These are phyloP conservation scores for Cercospora zeina DNA, from an alignment of 2,329 filamentous ascomycete genomes.

Conservation along the genomic window DNA sequence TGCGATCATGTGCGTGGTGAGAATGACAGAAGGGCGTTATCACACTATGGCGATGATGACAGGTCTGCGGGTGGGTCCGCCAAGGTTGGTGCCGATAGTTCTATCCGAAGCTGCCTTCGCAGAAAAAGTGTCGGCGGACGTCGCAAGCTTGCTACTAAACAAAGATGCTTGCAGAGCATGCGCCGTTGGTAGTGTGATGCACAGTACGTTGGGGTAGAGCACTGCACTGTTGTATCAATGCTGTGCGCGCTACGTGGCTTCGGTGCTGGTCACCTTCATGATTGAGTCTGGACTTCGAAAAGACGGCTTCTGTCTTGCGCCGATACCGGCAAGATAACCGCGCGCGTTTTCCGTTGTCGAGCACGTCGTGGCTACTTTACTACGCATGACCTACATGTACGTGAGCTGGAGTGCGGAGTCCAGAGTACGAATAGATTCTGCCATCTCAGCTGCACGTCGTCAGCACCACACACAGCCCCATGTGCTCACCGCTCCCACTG, in stretches of 20 bases:
- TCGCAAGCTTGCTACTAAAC: background rate
- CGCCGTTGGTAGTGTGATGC: background rate
- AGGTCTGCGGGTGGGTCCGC: background rate
- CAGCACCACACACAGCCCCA: background rate
- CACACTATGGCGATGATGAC: background rate
- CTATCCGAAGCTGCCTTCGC: background rate
- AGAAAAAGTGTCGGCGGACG: background rate
- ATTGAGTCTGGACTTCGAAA: background rate
- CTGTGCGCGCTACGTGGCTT: background rate
- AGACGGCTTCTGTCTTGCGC: background rate
- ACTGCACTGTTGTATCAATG: background rate
- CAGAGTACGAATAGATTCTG: background rate
- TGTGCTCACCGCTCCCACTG: background rate
- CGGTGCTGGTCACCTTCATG: background rate
- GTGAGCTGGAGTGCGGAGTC: background rate
- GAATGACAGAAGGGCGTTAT: too few relatives aligned
- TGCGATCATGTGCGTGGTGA: background rate
- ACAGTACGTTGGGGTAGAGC: background rate
- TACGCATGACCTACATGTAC: too few relatives aligned
- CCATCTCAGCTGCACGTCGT: background rate
- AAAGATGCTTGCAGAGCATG: conserved; percentile 1
- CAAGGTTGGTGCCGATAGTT: background rate
- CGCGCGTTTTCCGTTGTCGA: background rate
- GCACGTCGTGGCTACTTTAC: too few relatives aligned
- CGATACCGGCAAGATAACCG: background rate